Evolutionary conservation across 129 eudicot species (phyloP).

Genomic region (Calendula officinalis): DNA sequence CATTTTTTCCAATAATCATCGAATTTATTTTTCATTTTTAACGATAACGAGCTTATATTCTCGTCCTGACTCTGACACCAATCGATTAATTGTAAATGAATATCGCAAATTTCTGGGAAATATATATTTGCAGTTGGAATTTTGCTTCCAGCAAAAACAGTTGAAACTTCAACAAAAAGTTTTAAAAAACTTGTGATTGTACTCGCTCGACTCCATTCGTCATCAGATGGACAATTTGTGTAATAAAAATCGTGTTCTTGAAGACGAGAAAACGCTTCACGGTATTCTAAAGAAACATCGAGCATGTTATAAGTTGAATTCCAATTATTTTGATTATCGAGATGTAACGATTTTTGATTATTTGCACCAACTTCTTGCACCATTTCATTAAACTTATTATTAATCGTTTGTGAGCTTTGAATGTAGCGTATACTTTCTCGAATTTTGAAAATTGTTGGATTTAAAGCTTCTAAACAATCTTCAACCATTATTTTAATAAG

Average conservation of each 20-base stretch:
- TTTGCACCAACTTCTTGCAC: conserved; percentile 55
- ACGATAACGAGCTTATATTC: conserved; percentile 49
- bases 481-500: conserved; percentile 59
- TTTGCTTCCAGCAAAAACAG: conserved; percentile 51
- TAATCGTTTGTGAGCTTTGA: conserved; percentile 52
- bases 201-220: conserved; percentile 61
- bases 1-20: conserved; percentile 90
- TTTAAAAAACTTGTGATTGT: conserved; percentile 56
- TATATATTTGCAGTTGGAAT: conserved; percentile 67
- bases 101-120: conserved; percentile 79
- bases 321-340: conserved; percentile 61
- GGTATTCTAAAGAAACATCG: conserved; percentile 61
- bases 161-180: conserved; percentile 67
- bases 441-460: conserved; percentile 48
- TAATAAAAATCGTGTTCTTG: conserved; percentile 61
- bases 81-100: conserved; percentile 70
- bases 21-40: conserved; percentile 72
- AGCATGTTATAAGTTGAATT: conserved; percentile 75
- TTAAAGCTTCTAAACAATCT: conserved; percentile 60
- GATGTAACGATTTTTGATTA: conserved; percentile 47
- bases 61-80: conserved; percentile 84
- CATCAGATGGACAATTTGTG: conserved; percentile 49
- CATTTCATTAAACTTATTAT: conserved; percentile 70
- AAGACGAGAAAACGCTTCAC: conserved; percentile 60
- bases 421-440: conserved; percentile 65